A percentile compares a stretch with the other conserved stretches of the same genome.
Conservation (phyloP, 116 monocot genomes). For the Thalassia testudinum region DNA sequence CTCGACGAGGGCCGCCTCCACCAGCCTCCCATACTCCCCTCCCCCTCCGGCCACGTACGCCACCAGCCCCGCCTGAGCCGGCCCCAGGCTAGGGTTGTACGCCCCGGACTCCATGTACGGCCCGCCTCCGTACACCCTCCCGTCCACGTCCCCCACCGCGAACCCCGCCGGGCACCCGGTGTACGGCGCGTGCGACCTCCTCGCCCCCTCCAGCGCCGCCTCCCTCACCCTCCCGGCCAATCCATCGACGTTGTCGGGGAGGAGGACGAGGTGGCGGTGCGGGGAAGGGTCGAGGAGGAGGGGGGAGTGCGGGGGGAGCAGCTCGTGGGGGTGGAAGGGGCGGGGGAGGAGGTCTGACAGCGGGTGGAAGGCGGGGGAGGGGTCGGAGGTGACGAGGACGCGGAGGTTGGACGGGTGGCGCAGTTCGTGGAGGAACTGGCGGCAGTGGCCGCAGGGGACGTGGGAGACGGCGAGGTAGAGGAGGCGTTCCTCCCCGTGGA, state of each 20-base stretch:
- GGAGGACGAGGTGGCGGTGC: slow-evolving; percentile 15
- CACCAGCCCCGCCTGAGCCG: slow-evolving; percentile 70
- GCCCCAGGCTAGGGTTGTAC: slow-evolving; percentile 81
- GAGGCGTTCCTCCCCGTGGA: slow-evolving; percentile 28
- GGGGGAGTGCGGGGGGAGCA: slow-evolving; percentile 38
- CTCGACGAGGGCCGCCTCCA: slow-evolving; percentile 56
- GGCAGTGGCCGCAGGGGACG: slow-evolving; percentile 92
- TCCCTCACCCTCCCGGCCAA: slow-evolving; percentile 11
- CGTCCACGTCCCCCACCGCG: slow-evolving; percentile 51
- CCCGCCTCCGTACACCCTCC: slow-evolving; percentile 45
- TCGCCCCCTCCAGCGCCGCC: slow-evolving; percentile 53
- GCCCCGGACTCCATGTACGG: slow-evolving; percentile 78
- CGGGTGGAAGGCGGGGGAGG: slow-evolving; percentile 17
- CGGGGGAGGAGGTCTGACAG: slow-evolving; percentile 36
- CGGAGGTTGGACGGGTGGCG: slow-evolving; percentile 24
- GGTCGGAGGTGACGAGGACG: slow-evolving; percentile 43
- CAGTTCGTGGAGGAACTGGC: slow-evolving; percentile 90
- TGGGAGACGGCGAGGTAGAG: slow-evolving; percentile 68
- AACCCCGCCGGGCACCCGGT: slow-evolving; percentile 70
- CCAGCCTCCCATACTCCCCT: slow-evolving; percentile 17
- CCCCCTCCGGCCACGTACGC: slow-evolving; percentile 33
- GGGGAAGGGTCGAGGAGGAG: slow-evolving; percentile 33
- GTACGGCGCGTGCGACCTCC: slow-evolving; percentile 72
- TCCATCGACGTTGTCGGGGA: not conserved
- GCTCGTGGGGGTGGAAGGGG: slow-evolving; percentile 74